Percentiles rank a stretch among this genome's conserved stretches.
Conservation (phyloP, 2,329 filamentous ascomycete species). For the Fusarium goolgardi region DNA sequence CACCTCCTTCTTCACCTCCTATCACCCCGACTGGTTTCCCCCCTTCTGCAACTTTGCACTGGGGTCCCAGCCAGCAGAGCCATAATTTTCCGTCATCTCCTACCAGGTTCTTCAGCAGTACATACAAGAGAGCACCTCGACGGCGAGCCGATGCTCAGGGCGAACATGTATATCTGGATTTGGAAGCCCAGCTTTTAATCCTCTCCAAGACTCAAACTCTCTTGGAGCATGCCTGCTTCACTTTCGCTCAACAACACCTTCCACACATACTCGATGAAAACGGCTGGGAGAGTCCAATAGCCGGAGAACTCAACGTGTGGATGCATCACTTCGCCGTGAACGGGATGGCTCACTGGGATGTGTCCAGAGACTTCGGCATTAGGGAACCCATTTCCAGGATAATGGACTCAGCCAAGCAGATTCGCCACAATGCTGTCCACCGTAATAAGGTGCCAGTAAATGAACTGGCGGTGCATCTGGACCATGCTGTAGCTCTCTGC, state of each 20-base stretch:
- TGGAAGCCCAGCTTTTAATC: background rate
- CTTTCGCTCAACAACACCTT: conserved; percentile 3
- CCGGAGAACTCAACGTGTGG: conserved; percentile 23
- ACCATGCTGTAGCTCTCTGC: conserved; percentile 4
- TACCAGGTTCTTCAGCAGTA: background rate
- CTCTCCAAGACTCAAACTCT: conserved; percentile 5
- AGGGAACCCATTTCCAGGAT: background rate
- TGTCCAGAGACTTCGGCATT: background rate
- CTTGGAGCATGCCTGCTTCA: conserved; percentile 14
- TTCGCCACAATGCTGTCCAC: conserved; percentile 27
- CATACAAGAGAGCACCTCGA: background rate
- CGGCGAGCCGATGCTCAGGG: background rate
- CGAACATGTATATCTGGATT: background rate
- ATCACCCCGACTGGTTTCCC: background rate
- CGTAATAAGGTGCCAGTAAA: background rate
- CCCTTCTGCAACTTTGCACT: background rate
- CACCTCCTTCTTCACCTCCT: background rate
- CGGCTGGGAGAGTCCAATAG: conserved; percentile 7
- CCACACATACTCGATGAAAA: conserved; percentile 3
- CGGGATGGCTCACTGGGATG: background rate
- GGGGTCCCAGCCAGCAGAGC: background rate
- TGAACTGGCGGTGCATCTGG: background rate
- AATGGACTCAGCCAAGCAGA: background rate
- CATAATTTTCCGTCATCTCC: background rate
- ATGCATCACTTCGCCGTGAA: background rate